Evolutionary conservation across 257 asterid genomes (phyloP), one percentile per base, ranked within the genome.

Genomic region (Plantago major): DNA sequence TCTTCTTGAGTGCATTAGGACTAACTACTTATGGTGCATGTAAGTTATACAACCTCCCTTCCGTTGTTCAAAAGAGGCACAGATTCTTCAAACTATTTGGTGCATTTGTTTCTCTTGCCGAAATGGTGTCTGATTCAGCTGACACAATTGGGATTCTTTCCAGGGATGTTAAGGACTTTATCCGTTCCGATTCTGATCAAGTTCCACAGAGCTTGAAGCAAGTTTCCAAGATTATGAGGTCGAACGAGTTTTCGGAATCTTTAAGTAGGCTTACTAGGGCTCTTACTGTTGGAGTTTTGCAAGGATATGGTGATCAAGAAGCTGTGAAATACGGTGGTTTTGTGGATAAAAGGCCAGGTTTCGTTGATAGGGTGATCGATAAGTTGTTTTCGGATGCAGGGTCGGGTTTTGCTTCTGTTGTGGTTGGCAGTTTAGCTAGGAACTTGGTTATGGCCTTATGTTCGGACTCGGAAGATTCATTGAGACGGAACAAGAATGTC

Each of bases 131-230:
- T 15, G 79, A 87, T 73, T 81, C 97, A 13, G 79, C 94, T 22
- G 86, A 82, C 22, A 75, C 82, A 10, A 60, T 86, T 51, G 84
- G 85, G 62, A 58, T 83, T 45, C 67, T 86, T 51, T 89, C 95
- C 0, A 86, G 69, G 42, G 93, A 86, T 71, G 10, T 86, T 0
- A 86, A 83, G 49, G 80, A 80, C 9, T 86, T 84, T 53, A 43
- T 89, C 10, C 40, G 64, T 5, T 89, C 95, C 0, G 87, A 88
- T 61, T 83, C 90, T 3, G 74, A 85, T 59, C 79, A 83, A 46
- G 69, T 86, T 3, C 96, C 96, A 19, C 79, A 66, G n/a, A 89
- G 93, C 63, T 63, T 85, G 64, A 83, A 74, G 76, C 93, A 89
- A 58, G 63, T 89, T 43, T 84, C 82, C 0, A 89, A 89, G 77